Percentiles rank a stretch among this genome's conserved stretches.
phyloP scores from a whole-genome alignment of 208 protist species.

The Trypanosomatidae sp. region DNA sequence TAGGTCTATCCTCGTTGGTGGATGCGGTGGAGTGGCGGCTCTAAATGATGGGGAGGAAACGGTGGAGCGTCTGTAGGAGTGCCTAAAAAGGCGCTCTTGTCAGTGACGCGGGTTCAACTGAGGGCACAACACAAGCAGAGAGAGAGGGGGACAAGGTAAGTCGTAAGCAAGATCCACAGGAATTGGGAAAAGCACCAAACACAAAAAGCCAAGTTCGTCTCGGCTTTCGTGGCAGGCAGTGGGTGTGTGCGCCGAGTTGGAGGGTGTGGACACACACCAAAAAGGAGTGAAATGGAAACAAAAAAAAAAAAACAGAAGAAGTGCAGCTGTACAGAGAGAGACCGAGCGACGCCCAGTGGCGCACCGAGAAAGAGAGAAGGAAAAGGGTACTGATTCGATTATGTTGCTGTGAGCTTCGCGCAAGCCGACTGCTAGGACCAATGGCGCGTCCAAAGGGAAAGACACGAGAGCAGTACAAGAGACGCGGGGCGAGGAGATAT shows the following conservation, averaged over 20 bases:
- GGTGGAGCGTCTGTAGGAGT: background rate
- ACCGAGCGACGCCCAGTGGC: slow-evolving; percentile 2
- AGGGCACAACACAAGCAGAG: background rate
- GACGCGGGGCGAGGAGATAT: background rate
- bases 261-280: background rate
- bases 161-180: background rate
- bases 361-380: slow-evolving; percentile 1
- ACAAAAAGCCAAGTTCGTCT: background rate
- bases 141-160: background rate
- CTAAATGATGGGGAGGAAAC: background rate
- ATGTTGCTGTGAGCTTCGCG: slow-evolving; percentile 8
- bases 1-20: background rate
- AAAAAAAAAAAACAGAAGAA: slow-evolving; percentile 16
- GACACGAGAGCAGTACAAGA: background rate
- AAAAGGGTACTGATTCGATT: slow-evolving; percentile 23
- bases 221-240: background rate
- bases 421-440: background rate
- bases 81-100: background rate
- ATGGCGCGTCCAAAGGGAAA: background rate
- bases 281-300: background rate
- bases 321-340: background rate
- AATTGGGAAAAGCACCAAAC: background rate
- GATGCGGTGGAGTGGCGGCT: background rate
- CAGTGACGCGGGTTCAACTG: background rate
- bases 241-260: background rate